Conservation (phyloP, 257 asterid genomes). For the Leptodermis oblonga region DNA sequence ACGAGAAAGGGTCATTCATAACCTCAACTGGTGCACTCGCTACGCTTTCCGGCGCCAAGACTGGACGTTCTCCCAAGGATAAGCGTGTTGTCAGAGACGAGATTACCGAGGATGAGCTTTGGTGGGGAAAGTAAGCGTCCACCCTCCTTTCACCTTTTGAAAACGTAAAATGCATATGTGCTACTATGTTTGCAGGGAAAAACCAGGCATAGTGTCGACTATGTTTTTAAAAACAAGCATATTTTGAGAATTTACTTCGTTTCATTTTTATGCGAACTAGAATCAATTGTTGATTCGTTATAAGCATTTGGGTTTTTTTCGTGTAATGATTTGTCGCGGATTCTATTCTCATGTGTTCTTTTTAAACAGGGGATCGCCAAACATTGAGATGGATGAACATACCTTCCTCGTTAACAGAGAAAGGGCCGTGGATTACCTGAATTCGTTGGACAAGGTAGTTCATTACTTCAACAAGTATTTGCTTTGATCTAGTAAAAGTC, state of each 20-base stretch:
- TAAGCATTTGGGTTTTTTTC: not conserved
- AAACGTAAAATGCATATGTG: no score
- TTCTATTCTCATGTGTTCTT: constrained; percentile 10
- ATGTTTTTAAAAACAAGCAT: no score
- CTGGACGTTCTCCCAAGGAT: constrained; percentile 87
- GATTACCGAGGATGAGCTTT: constrained; percentile 63
- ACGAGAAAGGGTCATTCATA: constrained; percentile 82
- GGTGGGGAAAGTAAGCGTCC: constrained; percentile 93
- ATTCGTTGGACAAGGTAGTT: constrained; percentile 82
- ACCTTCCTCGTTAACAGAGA: constrained; percentile 89
- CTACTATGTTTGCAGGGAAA: no score
- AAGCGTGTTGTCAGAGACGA: constrained; percentile 86
- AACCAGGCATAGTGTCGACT: no score
- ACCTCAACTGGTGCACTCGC: constrained; percentile 82
- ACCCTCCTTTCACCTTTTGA: no score
- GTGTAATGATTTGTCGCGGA: no score
- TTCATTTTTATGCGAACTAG: no score
- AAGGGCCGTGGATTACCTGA: constrained; percentile 89
- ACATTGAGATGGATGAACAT: constrained; percentile 95
- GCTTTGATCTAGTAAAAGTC: no score
- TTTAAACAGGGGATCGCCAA: constrained; percentile 71
- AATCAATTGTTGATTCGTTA: not conserved
- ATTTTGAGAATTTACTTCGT: no score
- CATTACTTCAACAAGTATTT: not conserved
- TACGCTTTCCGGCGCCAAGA: constrained; percentile 90